Evolutionary conservation across 441 rosid species (phyloP).

Genomic region (Pelargonium fulgidum): DNA sequence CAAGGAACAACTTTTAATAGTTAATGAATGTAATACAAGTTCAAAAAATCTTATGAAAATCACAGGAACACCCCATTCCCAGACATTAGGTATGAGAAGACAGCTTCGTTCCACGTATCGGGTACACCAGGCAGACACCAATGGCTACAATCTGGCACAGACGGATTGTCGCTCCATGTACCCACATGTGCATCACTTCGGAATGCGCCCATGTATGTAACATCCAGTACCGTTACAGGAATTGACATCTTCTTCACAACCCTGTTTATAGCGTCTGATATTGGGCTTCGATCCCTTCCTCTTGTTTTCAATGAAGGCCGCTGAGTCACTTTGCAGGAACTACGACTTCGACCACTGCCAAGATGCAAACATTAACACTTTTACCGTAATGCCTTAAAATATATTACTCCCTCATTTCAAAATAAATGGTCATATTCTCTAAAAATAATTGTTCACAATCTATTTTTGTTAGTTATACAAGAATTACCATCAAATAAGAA

Average conservation of each 20-base stretch:
- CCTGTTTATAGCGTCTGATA: constrained; percentile 38
- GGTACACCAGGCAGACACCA: constrained; percentile 74
- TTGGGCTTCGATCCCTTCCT: constrained; percentile 38
- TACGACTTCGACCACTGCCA: constrained; percentile 34
- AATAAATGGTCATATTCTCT: too few relatives aligned
- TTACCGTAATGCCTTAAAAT: too few relatives aligned
- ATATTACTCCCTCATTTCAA: too few relatives aligned
- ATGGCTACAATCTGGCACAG: constrained; percentile 61
- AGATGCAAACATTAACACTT: constrained; percentile 1
- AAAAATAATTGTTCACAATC: too few relatives aligned
- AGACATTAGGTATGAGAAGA: constrained; percentile 34
- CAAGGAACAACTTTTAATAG: not conserved
- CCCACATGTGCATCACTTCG: constrained; percentile 63
- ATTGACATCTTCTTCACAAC: constrained; percentile 31
- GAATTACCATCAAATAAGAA: too few relatives aligned
- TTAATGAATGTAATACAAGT: not conserved
- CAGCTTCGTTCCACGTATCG: constrained; percentile 53
- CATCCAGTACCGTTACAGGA: constrained; percentile 46
- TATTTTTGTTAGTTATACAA: too few relatives aligned
- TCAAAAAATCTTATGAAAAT: not conserved
- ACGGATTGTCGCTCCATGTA: constrained; percentile 48
- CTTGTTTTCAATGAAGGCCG: constrained; percentile 36
- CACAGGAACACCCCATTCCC: constrained; percentile 10
- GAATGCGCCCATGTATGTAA: constrained; percentile 57
- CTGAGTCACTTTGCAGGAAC: constrained; percentile 50